phyloP scores from a whole-genome alignment of 2,329 filamentous ascomycete genomes.

The Epichloe sylvatica region DNA sequence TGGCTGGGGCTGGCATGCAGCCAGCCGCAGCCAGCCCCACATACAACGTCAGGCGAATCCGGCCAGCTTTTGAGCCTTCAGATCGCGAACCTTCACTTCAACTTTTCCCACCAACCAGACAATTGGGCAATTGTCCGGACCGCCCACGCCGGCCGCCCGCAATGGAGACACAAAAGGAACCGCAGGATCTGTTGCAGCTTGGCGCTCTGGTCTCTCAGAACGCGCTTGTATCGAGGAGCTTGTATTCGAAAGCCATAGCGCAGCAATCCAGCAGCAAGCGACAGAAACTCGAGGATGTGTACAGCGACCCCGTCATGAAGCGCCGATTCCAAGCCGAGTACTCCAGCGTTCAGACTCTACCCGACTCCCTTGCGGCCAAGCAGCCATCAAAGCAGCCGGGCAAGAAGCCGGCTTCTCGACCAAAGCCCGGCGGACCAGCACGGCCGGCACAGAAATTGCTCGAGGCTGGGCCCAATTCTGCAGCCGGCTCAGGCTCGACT shows the following conservation, averaged over 20 bases:
- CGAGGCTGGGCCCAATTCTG: constrained; percentile 15
- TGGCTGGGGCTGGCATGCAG: too few relatives aligned
- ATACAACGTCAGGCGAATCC: too few relatives aligned
- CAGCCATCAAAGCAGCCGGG: constrained; percentile 39
- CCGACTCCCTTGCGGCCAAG: constrained; percentile 64
- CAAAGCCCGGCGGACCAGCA: constrained; percentile 31
- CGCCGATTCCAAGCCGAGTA: constrained; percentile 59
- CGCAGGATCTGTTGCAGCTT: constrained; percentile 21
- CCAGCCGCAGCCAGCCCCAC: constrained; percentile 21
- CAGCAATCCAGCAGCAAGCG: constrained; percentile 20
- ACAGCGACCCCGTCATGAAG: constrained; percentile 21
- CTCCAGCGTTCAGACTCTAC: constrained; percentile 60
- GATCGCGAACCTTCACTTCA: constrained; percentile 8
- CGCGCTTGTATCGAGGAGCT: constrained; percentile 17
- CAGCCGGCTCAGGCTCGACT: neutral
- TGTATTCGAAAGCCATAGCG: constrained; percentile 17
- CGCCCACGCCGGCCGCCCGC: neutral
- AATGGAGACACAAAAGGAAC: constrained; percentile 22
- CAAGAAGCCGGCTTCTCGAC: constrained; percentile 13
- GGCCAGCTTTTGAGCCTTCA: neutral
- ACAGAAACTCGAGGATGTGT: constrained; percentile 23
- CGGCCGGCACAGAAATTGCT: constrained; percentile 28
- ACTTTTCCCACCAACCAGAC: constrained; percentile 2
- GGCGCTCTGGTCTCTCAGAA: constrained; percentile 22
- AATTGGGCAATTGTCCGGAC: neutral